Conservation (phyloP, 2,329 filamentous ascomycete species). For the Helminthosporium solani region DNA sequence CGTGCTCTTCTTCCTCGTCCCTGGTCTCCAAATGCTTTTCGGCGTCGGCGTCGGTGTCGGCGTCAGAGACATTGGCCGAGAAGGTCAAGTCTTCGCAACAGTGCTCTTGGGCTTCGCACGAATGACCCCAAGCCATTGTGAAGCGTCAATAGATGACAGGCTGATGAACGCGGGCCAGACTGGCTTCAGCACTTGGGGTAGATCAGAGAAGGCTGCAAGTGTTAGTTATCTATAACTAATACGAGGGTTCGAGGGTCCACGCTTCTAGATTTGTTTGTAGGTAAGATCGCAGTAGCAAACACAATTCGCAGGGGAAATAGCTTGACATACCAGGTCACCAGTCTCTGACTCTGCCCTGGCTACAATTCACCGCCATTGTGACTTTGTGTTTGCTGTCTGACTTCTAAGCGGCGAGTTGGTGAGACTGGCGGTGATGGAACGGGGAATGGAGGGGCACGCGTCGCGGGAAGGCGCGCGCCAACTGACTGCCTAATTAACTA, state of each 20-base stretch:
- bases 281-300: constrained; percentile 3
- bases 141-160: background rate
- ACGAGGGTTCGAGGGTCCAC: too few relatives aligned
- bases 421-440: background rate
- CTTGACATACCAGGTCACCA: too few relatives aligned
- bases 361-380: background rate
- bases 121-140: constrained; percentile 21
- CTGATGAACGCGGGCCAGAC: too few relatives aligned
- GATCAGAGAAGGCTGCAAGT: too few relatives aligned
- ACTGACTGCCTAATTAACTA: too few relatives aligned
- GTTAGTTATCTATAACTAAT: too few relatives aligned
- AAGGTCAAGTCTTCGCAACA: constrained; percentile 17
- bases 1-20: too few relatives aligned
- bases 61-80: too few relatives aligned
- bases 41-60: too few relatives aligned
- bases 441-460: constrained; percentile 8
- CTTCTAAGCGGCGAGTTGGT: background rate
- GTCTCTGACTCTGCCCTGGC: background rate
- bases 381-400: background rate
- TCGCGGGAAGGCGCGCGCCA: constrained; percentile 6
- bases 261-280: too few relatives aligned
- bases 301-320: background rate
- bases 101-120: constrained; percentile 22
- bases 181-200: too few relatives aligned
- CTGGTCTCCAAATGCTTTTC: too few relatives aligned